Evolutionary conservation across 805 yeast species (phyloP).

Genomic region (Candida quercuum): DNA sequence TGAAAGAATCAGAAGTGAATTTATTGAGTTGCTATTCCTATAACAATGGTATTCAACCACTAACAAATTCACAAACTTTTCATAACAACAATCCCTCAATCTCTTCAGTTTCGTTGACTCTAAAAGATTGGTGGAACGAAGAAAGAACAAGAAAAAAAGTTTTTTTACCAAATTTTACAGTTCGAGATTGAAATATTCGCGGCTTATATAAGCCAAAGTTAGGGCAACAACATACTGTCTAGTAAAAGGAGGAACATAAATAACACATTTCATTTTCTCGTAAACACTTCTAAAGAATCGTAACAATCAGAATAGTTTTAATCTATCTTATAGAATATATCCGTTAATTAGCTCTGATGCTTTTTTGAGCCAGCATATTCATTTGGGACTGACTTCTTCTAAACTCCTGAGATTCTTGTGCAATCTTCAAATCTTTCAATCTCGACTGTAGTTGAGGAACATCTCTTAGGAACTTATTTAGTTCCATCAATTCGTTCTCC

Average conservation of each 20-base stretch:
- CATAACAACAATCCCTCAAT: not conserved
- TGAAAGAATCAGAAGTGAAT: no score
- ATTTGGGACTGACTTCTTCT: conserved; percentile 25
- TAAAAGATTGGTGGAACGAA: not conserved
- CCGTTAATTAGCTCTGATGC: not conserved
- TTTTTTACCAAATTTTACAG: not conserved
- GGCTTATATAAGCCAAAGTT: no score
- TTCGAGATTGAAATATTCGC: not conserved
- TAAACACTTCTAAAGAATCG: no score
- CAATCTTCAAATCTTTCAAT: conserved; percentile 57
- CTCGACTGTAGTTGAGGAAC: conserved; percentile 64
- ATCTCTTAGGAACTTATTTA: conserved; percentile 68
- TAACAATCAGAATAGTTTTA: no score
- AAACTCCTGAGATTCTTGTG: conserved; percentile 30
- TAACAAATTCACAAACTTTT: no score
- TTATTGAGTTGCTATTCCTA: no score
- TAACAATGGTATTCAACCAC: no score
- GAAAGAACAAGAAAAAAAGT: not conserved
- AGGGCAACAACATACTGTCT: not conserved
- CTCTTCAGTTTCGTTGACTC: not conserved
- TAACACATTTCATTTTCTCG: no score
- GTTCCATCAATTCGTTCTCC: conserved; percentile 69
- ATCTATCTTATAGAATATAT: no score
- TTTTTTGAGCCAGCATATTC: conserved; percentile 5
- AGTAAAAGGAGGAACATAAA: no score